These are phyloP conservation scores for Apiospora malaysiana DNA, from an alignment of 2,329 filamentous ascomycete genomes.

Conservation along the genomic window DNA sequence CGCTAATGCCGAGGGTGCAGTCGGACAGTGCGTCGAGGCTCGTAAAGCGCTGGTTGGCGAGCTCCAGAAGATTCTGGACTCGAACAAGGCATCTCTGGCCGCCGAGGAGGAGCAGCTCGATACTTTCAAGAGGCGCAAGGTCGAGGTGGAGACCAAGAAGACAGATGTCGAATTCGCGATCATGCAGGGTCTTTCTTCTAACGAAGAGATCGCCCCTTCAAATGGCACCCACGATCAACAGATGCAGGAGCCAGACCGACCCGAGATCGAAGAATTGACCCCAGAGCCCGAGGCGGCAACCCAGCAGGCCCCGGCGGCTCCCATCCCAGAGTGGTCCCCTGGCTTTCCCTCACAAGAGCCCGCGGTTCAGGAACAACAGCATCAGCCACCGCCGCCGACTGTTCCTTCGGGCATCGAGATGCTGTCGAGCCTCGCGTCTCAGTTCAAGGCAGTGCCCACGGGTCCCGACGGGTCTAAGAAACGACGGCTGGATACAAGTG, in stretches of 20 bases:
- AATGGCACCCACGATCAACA: conserved; percentile 53
- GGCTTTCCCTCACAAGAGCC: conserved; percentile 31
- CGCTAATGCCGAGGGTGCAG: conserved; percentile 85
- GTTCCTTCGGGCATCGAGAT: conserved; percentile 46
- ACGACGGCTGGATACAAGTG: conserved; percentile 57
- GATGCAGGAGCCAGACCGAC: conserved; percentile 69
- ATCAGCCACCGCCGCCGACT: background rate
- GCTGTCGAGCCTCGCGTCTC: conserved; percentile 46
- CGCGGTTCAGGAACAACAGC: conserved; percentile 27
- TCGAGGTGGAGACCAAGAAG: conserved; percentile 80
- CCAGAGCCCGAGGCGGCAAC: conserved; percentile 50
- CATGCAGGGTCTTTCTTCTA: conserved; percentile 75
- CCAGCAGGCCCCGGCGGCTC: conserved; percentile 29
- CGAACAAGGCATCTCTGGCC: conserved; percentile 71
- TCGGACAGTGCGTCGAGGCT: conserved; percentile 88
- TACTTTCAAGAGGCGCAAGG: conserved; percentile 70
- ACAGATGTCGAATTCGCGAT: conserved; percentile 90
- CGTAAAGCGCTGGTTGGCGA: conserved; percentile 78
- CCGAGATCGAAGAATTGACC: conserved; percentile 85
- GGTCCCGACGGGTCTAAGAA: conserved; percentile 62
- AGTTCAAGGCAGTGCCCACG: conserved; percentile 56
- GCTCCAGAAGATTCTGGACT: conserved; percentile 80
- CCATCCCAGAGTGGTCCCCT: conserved; percentile 29
- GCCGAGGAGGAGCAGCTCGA: conserved; percentile 71
- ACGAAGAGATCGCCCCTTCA: conserved; percentile 58